A percentile compares a stretch with the other conserved stretches of the same genome.
Evolutionary conservation across 2,329 filamentous ascomycete genomes (phyloP).

Genomic region (Colletotrichum nymphaeae): DNA sequence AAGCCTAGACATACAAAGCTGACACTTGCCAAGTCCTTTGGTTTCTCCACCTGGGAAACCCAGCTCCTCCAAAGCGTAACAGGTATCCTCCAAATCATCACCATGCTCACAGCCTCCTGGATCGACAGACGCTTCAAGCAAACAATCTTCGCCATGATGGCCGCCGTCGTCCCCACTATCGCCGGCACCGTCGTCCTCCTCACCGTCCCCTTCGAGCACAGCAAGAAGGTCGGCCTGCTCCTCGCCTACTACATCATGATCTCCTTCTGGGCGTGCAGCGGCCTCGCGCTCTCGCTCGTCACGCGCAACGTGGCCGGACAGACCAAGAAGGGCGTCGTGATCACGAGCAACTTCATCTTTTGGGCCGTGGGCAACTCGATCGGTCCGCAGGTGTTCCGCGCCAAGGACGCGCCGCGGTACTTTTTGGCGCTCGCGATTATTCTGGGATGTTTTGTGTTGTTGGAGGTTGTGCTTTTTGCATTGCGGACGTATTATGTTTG

Average conservation of each 20-base stretch:
- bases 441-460: conserved; percentile 13
- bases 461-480: conserved; percentile 8
- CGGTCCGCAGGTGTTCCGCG: conserved; percentile 52
- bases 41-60: conserved; percentile 74
- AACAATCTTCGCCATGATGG: conserved; percentile 74
- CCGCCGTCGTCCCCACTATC: conserved; percentile 69
- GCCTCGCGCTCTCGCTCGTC: conserved; percentile 55
- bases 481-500: conserved; percentile 24
- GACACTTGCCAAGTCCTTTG: conserved; percentile 55
- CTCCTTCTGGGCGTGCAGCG: conserved; percentile 53
- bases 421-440: conserved; percentile 15
- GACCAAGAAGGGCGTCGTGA: conserved; percentile 56
- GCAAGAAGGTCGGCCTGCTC: conserved; percentile 50
- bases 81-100: conserved; percentile 78
- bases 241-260: conserved; percentile 57
- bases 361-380: conserved; percentile 56
- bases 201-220: conserved; percentile 42
- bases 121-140: conserved; percentile 75
- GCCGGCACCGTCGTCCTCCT: conserved; percentile 55
- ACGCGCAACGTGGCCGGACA: conserved; percentile 55
- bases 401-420: conserved; percentile 48
- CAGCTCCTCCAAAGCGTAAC: conserved; percentile 81
- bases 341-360: conserved; percentile 52
- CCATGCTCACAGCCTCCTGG: conserved; percentile 74
- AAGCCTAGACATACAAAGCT: not conserved